phyloP scores from a whole-genome alignment of 2,329 filamentous ascomycete species.

The Cladosporium austrohemisphaericum region DNA sequence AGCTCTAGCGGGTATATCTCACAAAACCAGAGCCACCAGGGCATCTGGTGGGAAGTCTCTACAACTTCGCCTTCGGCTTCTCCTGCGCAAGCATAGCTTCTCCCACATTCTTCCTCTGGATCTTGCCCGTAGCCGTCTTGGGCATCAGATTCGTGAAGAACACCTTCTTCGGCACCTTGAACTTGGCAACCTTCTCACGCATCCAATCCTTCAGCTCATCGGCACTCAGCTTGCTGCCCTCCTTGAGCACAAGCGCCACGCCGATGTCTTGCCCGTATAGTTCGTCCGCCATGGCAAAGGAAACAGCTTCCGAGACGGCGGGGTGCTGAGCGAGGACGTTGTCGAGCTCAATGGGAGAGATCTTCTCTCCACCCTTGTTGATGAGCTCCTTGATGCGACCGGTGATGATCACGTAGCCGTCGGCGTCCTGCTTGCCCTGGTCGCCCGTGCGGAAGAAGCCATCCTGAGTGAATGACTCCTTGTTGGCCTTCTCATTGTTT shows the following conservation, averaged over 20 bases:
- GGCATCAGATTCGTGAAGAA: constrained; percentile 83
- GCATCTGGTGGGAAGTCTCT: too few relatives aligned
- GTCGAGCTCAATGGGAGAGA: constrained; percentile 82
- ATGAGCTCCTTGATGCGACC: constrained; percentile 93
- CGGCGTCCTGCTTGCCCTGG: constrained; percentile 73
- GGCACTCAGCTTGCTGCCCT: constrained; percentile 51
- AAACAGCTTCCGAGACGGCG: constrained; percentile 71
- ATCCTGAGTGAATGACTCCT: constrained; percentile 65
- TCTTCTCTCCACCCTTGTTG: constrained; percentile 87
- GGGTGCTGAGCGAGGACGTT: constrained; percentile 74
- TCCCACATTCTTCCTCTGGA: constrained; percentile 80
- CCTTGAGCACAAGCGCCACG: constrained; percentile 71
- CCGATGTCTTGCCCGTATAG: constrained; percentile 80
- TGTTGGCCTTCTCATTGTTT: constrained; percentile 76
- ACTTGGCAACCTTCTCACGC: constrained; percentile 67
- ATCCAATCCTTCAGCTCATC: constrained; percentile 67
- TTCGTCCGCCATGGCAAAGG: constrained; percentile 77
- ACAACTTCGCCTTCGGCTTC: constrained; percentile 17
- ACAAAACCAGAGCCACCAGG: background rate
- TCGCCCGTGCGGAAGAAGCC: constrained; percentile 87
- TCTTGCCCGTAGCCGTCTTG: constrained; percentile 83
- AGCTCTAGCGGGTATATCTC: background rate
- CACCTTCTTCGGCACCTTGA: constrained; percentile 82
- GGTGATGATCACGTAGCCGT: constrained; percentile 81
- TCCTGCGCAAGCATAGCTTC: constrained; percentile 67